Evolutionary conservation across 208 protist genomes (phyloP), one percentile per base, ranked within the genome.

Genomic region (Strigomonas culicis): DNA sequence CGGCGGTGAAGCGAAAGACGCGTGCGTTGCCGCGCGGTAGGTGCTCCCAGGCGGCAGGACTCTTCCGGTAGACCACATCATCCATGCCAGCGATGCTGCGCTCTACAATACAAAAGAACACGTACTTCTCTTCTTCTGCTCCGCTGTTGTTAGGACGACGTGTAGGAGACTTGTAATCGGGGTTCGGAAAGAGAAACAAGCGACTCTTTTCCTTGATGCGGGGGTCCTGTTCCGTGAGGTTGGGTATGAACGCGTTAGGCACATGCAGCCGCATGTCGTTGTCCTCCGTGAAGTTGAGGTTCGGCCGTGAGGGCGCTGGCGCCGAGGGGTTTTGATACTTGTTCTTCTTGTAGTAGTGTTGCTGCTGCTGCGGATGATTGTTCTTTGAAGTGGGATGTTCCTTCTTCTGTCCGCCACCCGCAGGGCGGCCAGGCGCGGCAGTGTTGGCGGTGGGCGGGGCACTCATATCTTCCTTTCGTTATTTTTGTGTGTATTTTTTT

Each of bases 1-100:
- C 57, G 22, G 21, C 39, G 32, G 7, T 46, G 57, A 55, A 55
- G 8, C n/a, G n/a, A 44, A 66, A 83, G 0, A 90, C 80, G 4
- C 76, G 61, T 1, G 76, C 84, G 46, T 90, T 74, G 22, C 84
- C 84, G 41, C 75, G 75, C 24, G 84, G 77, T 1, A 90, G 49
- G 24, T 72, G 41, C 63, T 90, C 84, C 84, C 84, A 90, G 46
- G 85, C 67, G 7, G 75, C 68, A 4, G 64, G 51, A 56, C 79
- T 61, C 47, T 71, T 71, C 22, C 32, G 65, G 64, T 90, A 90
- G 34, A 90, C 59, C 17, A 67, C 19, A 50, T 86, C 78, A 53
- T 90, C 75, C 21, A 72, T 69, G n/a, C 84, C 84, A 24, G 51
- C 57, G 55, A 90, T 75, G 34, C 58, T 80, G 34, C 84, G 77